A percentile compares a stretch with the other conserved stretches of the same genome.
Conservation (phyloP, 2,329 filamentous ascomycete genomes). For the Stagonosporopsis chrysanthemi region DNA sequence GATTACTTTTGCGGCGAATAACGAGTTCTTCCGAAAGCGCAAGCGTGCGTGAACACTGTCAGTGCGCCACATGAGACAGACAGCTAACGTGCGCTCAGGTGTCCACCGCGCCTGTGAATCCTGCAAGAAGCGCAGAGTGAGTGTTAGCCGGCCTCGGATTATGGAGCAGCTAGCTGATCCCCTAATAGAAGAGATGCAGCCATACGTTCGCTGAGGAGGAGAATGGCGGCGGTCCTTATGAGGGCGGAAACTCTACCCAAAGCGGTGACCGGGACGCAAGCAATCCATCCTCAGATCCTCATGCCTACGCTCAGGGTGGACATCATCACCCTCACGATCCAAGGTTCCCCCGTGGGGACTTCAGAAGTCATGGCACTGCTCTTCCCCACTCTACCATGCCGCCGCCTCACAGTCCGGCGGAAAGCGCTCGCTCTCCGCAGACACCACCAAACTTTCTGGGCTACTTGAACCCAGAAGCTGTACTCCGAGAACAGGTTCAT, state of each 20-base stretch:
- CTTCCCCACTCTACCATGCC: constrained; percentile 38
- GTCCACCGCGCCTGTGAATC: constrained; percentile 54
- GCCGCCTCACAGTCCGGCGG: constrained; percentile 43
- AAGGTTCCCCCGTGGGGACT: constrained; percentile 34
- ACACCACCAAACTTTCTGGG: constrained; percentile 55
- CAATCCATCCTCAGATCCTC: constrained; percentile 42
- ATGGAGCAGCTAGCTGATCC: constrained; percentile 10
- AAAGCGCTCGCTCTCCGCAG: constrained; percentile 38
- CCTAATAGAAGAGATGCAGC: constrained; percentile 50
- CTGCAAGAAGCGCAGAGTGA: constrained; percentile 54
- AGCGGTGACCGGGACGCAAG: constrained; percentile 45
- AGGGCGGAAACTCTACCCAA: constrained; percentile 49
- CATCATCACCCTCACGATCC: constrained; percentile 38
- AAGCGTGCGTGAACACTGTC: constrained; percentile 44
- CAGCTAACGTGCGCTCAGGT: constrained; percentile 40
- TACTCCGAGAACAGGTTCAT: constrained; percentile 53
- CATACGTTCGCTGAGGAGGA: constrained; percentile 52
- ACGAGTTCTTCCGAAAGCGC: constrained; percentile 54
- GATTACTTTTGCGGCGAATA: constrained; percentile 56
- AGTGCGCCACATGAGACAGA: constrained; percentile 25
- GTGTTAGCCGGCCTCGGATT: constrained; percentile 18
- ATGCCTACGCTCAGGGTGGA: constrained; percentile 30
- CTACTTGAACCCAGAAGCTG: constrained; percentile 58
- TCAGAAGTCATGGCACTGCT: constrained; percentile 31
- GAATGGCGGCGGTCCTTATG: constrained; percentile 41